Evolutionary conservation across 1,284 basidiomycete species (phyloP), one percentile per base, ranked within the genome.

Genomic region (Ustilago crameri): DNA sequence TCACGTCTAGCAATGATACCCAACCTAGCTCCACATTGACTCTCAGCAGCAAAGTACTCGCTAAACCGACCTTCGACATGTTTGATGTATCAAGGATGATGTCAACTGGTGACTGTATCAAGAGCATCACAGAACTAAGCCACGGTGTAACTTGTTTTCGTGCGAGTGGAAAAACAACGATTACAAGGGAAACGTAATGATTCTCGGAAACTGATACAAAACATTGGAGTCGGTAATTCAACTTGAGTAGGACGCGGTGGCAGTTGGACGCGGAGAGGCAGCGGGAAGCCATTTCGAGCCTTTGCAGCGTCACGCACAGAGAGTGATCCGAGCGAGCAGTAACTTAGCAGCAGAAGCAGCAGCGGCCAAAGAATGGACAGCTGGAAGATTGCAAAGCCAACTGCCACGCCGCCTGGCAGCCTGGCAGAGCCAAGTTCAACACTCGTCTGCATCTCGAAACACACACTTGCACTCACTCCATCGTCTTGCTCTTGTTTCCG

Each of bases 251-350:
- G 30, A 30, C 30, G 30, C 30, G 30, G 30, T 30, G 30, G 30
- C 30, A 30, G 30, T 12, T 30, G 41, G 45, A 61, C 51, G 46
- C 51, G 46, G 51, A 30, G 35, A 5, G 34, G 43, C 27, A 18
- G 35, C 24, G n/a, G 34, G 50, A 20, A 30, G 30, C 30, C 30
- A 30, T 30, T 7, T n/a, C n/a, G n/a, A n/a, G n/a, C n/a, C n/a
- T n/a, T 30, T 30, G 30, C 30, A 30, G 30, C n/a, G n/a, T 30
- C 30, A 30, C 30, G 30, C 30, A 5, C 30, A 30, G 30, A 37
- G 47, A 54, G 53, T 68, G 65, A 68, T 68, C 65, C 59, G 65
- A 68, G 65, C 65, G 64, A 54, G 46, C 40, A 17, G 17, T 23
- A 8, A 43, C 4, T 17, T 9, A 26, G 26, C 14, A 40, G 37